Conservation (phyloP, 2,329 filamentous ascomycete species). For the Gnomoniopsis smithogilvyi region DNA sequence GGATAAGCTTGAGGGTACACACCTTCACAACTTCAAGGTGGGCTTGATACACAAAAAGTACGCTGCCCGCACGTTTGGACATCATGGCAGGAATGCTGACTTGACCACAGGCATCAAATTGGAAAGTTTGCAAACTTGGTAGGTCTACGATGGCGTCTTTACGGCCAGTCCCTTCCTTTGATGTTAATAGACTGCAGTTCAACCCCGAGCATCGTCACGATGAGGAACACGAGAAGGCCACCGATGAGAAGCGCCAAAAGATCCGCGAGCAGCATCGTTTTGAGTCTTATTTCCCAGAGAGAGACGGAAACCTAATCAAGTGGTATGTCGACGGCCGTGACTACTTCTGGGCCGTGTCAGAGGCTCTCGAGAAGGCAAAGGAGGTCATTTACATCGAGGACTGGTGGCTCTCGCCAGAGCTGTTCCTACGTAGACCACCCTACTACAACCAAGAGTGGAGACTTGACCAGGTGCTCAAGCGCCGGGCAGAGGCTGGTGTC, state of each 20-base stretch:
- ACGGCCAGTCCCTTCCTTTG: background rate
- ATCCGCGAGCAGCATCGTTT: constrained; percentile 77
- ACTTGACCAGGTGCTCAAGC: constrained; percentile 81
- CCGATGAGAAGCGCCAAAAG: constrained; percentile 73
- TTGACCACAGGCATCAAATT: constrained; percentile 45
- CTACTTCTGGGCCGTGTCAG: constrained; percentile 92
- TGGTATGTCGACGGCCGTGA: constrained; percentile 97
- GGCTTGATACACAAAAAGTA: constrained; percentile 58
- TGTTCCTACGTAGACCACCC: constrained; percentile 82
- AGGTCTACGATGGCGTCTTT: constrained; percentile 19
- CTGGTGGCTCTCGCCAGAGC: constrained; percentile 92
- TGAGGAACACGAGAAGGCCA: constrained; percentile 82
- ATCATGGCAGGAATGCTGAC: constrained; percentile 1
- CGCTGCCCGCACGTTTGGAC: constrained; percentile 11
- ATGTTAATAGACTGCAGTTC: constrained; percentile 43
- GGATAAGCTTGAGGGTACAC: constrained; percentile 47
- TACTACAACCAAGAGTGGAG: constrained; percentile 81
- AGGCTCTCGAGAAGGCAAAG: constrained; percentile 82
- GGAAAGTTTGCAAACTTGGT: constrained; percentile 63
- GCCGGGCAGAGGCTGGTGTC: constrained; percentile 85
- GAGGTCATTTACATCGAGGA: constrained; percentile 95
- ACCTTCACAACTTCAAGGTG: constrained; percentile 56
- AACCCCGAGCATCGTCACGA: constrained; percentile 91
- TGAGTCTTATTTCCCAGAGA: constrained; percentile 85
- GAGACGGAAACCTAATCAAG: constrained; percentile 82